Conservation (phyloP, 2,329 filamentous ascomycete species). For the Aspergillus latus region DNA sequence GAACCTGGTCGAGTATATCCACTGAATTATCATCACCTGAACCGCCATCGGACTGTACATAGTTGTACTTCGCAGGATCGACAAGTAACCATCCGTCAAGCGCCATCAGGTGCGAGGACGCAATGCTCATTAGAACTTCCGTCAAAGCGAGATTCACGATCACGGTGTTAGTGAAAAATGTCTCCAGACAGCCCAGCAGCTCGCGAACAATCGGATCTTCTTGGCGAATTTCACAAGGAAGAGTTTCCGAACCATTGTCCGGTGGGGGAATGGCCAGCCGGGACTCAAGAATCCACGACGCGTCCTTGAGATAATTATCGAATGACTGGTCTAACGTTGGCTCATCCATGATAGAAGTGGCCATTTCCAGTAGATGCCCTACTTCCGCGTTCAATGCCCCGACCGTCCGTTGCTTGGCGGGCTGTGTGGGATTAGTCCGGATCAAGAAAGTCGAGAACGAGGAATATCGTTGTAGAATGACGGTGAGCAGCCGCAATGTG, state of each 20-base stretch:
- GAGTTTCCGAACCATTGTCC: slow-evolving; percentile 51
- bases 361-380: slow-evolving; percentile 37
- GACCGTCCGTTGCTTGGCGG: slow-evolving; percentile 34
- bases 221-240: slow-evolving; percentile 63
- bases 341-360: slow-evolving; percentile 39
- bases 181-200: slow-evolving; percentile 62
- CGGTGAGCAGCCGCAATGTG: slow-evolving; percentile 81
- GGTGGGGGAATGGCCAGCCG: slow-evolving; percentile 35
- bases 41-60: slow-evolving; percentile 23
- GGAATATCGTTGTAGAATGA: slow-evolving; percentile 84
- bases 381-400: slow-evolving; percentile 44
- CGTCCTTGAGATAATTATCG: slow-evolving; percentile 45
- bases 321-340: slow-evolving; percentile 44
- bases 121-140: slow-evolving; percentile 76
- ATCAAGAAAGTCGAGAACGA: slow-evolving; percentile 72
- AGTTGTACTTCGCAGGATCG: slow-evolving; percentile 64
- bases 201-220: slow-evolving; percentile 59
- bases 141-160: slow-evolving; percentile 89
- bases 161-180: slow-evolving; percentile 85
- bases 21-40: slow-evolving; percentile 29
- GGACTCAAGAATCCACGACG: slow-evolving; percentile 53
- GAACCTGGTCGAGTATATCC: slow-evolving; percentile 29
- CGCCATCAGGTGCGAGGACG: slow-evolving; percentile 78
- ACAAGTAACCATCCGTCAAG: slow-evolving; percentile 89
- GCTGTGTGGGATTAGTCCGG: slow-evolving; percentile 51